Percentiles rank a stretch among this genome's conserved stretches.
phyloP scores from a whole-genome alignment of 2,329 filamentous ascomycete species.

The Hymenoscyphus fraxineus region DNA sequence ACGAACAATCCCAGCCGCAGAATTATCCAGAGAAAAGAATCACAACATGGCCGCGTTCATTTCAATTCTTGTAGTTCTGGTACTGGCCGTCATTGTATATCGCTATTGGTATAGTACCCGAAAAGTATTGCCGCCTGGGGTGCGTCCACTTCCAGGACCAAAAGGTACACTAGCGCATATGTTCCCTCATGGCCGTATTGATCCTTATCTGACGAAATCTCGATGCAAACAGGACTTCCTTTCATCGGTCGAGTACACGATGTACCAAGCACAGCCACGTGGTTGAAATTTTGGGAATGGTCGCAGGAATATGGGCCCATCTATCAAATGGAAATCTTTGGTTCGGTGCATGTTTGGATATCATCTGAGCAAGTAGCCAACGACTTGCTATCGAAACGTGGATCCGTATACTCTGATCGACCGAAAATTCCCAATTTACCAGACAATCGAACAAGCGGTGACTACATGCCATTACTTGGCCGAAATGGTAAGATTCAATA shows the following conservation, averaged over 20 bases:
- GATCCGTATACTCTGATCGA: slow-evolving; percentile 45
- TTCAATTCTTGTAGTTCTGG: neutral
- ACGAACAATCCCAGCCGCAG: neutral
- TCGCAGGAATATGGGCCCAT: slow-evolving; percentile 45
- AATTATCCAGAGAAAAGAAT: neutral
- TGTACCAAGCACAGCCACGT: slow-evolving; percentile 40
- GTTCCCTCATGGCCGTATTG: neutral
- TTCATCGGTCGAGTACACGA: slow-evolving; percentile 45
- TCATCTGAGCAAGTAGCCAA: slow-evolving; percentile 44
- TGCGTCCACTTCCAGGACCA: slow-evolving; percentile 21
- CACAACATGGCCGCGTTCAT: slow-evolving; percentile 10
- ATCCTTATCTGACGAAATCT: slow-evolving; percentile 2
- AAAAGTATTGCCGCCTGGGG: slow-evolving; percentile 20
- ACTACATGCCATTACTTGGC: slow-evolving; percentile 45
- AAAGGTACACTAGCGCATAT: slow-evolving; percentile 15
- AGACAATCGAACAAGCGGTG: slow-evolving; percentile 45
- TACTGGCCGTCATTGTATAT: slow-evolving; percentile 6
- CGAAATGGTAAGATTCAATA: slow-evolving; percentile 37
- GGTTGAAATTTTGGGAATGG: slow-evolving; percentile 49
- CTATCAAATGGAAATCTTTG: slow-evolving; percentile 45
- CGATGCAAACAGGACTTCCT: slow-evolving; percentile 37
- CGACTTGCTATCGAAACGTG: slow-evolving; percentile 42
- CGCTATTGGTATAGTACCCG: slow-evolving; percentile 11
- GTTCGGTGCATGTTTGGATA: slow-evolving; percentile 46
- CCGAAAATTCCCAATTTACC: slow-evolving; percentile 46